Base-by-base conservation (phyloP, 1,284 basidiomycete species). In the Puccinia horiana region DNA sequence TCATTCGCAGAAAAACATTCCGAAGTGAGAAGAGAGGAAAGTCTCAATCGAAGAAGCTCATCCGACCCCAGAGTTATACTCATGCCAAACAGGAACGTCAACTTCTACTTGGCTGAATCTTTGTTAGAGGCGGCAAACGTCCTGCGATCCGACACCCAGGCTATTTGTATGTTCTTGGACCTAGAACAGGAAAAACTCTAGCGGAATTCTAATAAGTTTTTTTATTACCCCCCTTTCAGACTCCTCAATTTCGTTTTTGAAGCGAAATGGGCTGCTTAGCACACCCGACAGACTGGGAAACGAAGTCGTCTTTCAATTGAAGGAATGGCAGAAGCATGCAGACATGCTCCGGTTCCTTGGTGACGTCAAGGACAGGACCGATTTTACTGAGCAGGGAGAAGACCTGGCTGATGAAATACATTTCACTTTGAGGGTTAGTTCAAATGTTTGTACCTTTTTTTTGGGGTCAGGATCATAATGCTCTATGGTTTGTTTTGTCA, bases 281-380 rank as follows among this genome's bases (percentile, higher is more conserved):
- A 44, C 11, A 23, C 73, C 73, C 0, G 73, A 58, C 6, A 8
- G n/a, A 0, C 37, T 75, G 4, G 73, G 37, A 44, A 54, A 75
- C 54, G 52, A n/a, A 40, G 26, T 61, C 1, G 40, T 75, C 8
- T 75, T 61, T 23, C 73, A 75, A 61, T 20, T 75, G 23, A 75
- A 52, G 23, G 73, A 75, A 26, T 75, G 73, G 73, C 54, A 75
- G 37, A 56, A 44, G n/a, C 49, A 75, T 75, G 73, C 73, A 0
- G 73, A 75, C n/a, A 54, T 75, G 73, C 5, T 75, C 1, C 54
- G 49, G 20, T 73, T 73, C 70, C 70, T 73, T 35, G 70, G 70
- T 4, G 52, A 73, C n/a, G 52, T 73, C n/a, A 54, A 54, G 37
- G 70, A 73, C 47, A 32, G 52, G 8, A 49, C 20, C 35, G 52